phyloP scores from a whole-genome alignment of 2,329 filamentous ascomycete genomes.

The Blastomyces silverae region DNA sequence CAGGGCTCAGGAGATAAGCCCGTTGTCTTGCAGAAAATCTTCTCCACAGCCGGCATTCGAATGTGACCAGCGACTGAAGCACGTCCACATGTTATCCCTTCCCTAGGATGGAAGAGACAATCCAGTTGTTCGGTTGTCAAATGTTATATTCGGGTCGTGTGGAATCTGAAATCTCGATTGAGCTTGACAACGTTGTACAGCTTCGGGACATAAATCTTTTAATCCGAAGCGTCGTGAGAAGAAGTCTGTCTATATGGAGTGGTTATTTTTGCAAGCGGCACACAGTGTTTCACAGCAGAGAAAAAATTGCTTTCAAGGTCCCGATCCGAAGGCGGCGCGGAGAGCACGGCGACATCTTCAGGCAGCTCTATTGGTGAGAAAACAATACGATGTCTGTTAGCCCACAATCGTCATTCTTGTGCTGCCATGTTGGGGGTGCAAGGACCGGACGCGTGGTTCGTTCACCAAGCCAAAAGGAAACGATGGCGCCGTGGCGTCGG shows the following conservation, averaged over 20 bases:
- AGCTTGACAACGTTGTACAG: neutral
- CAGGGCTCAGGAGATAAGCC: neutral
- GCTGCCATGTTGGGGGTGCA: neutral
- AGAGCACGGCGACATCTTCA: neutral
- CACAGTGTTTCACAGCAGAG: neutral
- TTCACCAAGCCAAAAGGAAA: neutral
- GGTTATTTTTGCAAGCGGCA: neutral
- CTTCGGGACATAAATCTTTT: neutral
- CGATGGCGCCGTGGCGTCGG: neutral
- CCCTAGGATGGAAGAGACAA: neutral
- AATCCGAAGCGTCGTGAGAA: neutral
- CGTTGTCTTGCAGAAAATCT: neutral
- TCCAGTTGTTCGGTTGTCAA: neutral
- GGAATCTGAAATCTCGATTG: neutral
- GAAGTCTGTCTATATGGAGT: neutral
- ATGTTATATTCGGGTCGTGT: neutral
- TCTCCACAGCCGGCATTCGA: neutral
- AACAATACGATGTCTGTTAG: neutral
- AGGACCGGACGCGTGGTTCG: neutral
- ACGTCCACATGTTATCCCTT: neutral
- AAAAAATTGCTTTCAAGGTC: neutral
- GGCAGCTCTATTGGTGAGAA: slow-evolving; percentile 2
- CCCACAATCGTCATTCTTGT: neutral
- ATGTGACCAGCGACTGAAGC: neutral
- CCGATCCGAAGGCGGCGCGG: neutral